A percentile compares a stretch with the other conserved stretches of the same genome.
Evolutionary conservation across 495 filamentous ascomycete genomes (phyloP).

Genomic region (Penicillium diatomitis): DNA sequence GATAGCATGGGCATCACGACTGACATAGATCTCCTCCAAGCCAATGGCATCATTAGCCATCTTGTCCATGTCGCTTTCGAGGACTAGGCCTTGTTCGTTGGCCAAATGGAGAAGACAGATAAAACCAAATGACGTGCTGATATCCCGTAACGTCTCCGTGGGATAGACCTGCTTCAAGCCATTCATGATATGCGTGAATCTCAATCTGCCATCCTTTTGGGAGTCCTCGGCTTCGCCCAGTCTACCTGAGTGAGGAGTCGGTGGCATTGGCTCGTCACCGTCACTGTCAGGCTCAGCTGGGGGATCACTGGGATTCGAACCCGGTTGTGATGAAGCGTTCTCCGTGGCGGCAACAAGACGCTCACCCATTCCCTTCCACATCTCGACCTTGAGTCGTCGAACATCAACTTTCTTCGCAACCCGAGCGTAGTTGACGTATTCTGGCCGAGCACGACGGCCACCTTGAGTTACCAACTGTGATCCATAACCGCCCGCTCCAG

Average conservation of each 20-base stretch:
- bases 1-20: constrained; percentile 29
- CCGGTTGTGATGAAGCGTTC: constrained; percentile 20
- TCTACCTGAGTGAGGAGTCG: constrained; percentile 24
- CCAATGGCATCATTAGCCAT: constrained; percentile 16
- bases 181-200: constrained; percentile 88
- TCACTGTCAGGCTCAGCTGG: constrained; percentile 21
- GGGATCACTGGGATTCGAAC: constrained; percentile 11
- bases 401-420: constrained; percentile 99
- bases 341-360: constrained; percentile 30
- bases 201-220: constrained; percentile 45
- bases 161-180: constrained; percentile 78
- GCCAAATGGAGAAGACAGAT: constrained; percentile 93
- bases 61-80: constrained; percentile 40
- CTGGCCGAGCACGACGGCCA: constrained; percentile 68
- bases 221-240: constrained; percentile 10
- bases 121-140: constrained; percentile 94
- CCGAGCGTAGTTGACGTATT: constrained; percentile 93
- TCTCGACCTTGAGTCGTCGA: constrained; percentile 82
- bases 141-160: constrained; percentile 75
- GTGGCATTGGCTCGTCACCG: constrained; percentile 20
- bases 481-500: constrained; percentile 59
- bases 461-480: constrained; percentile 86
- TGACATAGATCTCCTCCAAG: constrained; percentile 39
- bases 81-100: constrained; percentile 87
- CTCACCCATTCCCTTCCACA: constrained; percentile 81